Conservation (phyloP, 345 rosid genomes). For the Pugionium dolabratum region DNA sequence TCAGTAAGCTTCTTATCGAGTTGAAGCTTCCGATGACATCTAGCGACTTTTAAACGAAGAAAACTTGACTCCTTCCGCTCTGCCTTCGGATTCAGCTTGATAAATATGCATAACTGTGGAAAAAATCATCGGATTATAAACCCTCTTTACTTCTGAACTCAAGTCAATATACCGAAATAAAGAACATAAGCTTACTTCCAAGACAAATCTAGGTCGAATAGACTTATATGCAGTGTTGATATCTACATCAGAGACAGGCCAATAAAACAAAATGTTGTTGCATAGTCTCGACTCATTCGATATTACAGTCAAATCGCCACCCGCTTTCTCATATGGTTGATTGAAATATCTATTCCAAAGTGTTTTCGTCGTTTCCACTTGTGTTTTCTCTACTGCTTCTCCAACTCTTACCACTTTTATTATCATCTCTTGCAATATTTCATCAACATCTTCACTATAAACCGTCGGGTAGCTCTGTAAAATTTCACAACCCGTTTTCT, state of each 20-base stretch:
- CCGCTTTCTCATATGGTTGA: slow-evolving; percentile 86
- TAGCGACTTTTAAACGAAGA: slow-evolving; percentile 53
- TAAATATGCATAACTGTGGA: slow-evolving; percentile 60
- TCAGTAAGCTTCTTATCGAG: slow-evolving; percentile 48
- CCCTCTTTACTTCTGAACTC: not conserved
- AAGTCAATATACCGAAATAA: slow-evolving; percentile 2
- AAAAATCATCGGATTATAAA: not conserved
- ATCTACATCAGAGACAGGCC: slow-evolving; percentile 73
- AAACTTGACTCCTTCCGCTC: slow-evolving; percentile 46
- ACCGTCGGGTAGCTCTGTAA: slow-evolving; percentile 76
- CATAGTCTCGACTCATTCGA: slow-evolving; percentile 36
- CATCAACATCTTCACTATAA: slow-evolving; percentile 71
- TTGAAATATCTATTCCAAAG: slow-evolving; percentile 68
- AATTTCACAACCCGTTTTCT: not conserved
- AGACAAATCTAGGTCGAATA: slow-evolving; percentile 68
- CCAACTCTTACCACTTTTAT: slow-evolving; percentile 49
- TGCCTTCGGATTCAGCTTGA: slow-evolving; percentile 46
- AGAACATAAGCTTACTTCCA: slow-evolving; percentile 52
- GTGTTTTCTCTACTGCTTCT: slow-evolving; percentile 52
- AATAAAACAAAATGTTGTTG: slow-evolving; percentile 49
- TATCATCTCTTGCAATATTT: slow-evolving; percentile 44
- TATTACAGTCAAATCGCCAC: slow-evolving; percentile 49
- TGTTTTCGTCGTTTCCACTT: slow-evolving; percentile 54
- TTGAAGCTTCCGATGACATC: slow-evolving; percentile 79
- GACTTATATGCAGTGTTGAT: slow-evolving; percentile 72